Percentiles rank a stretch among this genome's conserved stretches.
phyloP scores from a whole-genome alignment of 1,139 yeast species.

The Sugiyamaella sp. region DNA sequence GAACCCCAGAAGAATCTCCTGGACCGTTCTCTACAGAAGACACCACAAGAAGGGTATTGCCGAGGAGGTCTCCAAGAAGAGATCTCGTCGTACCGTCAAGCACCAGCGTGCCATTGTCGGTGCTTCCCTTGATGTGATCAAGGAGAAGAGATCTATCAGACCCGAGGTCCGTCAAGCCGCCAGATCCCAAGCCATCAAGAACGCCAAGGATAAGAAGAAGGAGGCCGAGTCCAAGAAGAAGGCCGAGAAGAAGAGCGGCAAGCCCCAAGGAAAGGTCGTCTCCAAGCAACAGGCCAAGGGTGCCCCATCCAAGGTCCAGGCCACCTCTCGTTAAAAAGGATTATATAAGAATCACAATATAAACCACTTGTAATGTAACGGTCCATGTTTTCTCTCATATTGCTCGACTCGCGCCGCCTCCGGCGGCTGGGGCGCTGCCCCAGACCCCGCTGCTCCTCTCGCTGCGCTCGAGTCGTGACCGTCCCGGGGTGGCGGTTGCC shows the following conservation, averaged over 20 bases:
- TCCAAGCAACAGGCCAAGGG: conserved; percentile 48
- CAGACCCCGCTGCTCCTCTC: conserved; percentile 1
- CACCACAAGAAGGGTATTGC: conserved; percentile 99
- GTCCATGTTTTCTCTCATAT: background rate
- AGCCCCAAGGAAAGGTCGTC: conserved; percentile 83
- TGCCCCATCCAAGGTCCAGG: conserved; percentile 67
- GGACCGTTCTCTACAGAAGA: conserved; percentile 99
- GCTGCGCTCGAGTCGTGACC: background rate
- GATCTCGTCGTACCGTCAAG: conserved; percentile 97
- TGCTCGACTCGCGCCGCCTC: background rate
- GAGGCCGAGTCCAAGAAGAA: conserved; percentile 91
- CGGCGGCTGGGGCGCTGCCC: conserved; percentile 17
- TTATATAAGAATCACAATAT: conserved; percentile 7
- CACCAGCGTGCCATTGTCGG: conserved; percentile 99
- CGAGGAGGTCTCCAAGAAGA: conserved; percentile 97
- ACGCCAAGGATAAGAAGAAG: conserved; percentile 96
- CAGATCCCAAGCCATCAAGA: conserved; percentile 87
- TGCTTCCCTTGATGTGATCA: conserved; percentile 97
- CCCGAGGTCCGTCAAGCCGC: conserved; percentile 98
- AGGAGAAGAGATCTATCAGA: conserved; percentile 94
- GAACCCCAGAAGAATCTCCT: conserved; percentile 99
- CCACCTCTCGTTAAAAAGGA: conserved; percentile 83
- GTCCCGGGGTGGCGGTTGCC: background rate
- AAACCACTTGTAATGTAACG: conserved; percentile 14
- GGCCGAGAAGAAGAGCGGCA: conserved; percentile 87